A percentile compares a stretch with the other conserved stretches of the same genome.
These are phyloP conservation scores for Aureobasidium musti DNA, from an alignment of 2,329 filamentous ascomycete species.

Conservation along the genomic window DNA sequence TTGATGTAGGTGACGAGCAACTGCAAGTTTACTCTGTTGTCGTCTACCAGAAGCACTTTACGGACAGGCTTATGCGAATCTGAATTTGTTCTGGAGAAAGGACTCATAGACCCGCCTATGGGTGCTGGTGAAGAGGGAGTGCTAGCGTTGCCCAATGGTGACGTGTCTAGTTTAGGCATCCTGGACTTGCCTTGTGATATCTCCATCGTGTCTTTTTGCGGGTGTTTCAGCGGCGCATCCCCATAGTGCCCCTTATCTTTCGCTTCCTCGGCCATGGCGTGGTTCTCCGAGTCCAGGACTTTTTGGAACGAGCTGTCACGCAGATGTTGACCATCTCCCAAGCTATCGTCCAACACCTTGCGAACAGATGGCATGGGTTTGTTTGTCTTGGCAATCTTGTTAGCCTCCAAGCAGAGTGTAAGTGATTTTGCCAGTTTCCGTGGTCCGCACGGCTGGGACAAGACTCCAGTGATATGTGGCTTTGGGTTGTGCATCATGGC, in stretches of 20 bases:
- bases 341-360: background rate
- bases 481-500: slow-evolving; percentile 18
- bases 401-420: slow-evolving; percentile 22
- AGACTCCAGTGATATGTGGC: background rate
- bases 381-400: background rate
- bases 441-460: slow-evolving; percentile 30
- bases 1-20: slow-evolving; percentile 31
- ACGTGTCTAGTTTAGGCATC: background rate
- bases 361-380: slow-evolving; percentile 2
- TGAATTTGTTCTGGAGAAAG: background rate
- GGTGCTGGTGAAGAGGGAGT: background rate
- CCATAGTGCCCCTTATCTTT: background rate
- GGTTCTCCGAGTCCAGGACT: background rate
- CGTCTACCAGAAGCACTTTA: slow-evolving; percentile 32
- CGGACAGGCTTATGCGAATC: background rate
- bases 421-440: slow-evolving; percentile 33
- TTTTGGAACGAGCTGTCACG: background rate
- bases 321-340: background rate
- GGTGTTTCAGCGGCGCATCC: slow-evolving; percentile 6
- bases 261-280: background rate
- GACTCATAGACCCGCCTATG: background rate
- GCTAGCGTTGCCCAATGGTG: background rate
- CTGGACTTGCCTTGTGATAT: background rate
- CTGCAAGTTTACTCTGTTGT: slow-evolving; percentile 36
- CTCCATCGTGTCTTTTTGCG: background rate